Base-by-base conservation (phyloP, 2,329 filamentous ascomycete species). In the Neonectria faginata region DNA sequence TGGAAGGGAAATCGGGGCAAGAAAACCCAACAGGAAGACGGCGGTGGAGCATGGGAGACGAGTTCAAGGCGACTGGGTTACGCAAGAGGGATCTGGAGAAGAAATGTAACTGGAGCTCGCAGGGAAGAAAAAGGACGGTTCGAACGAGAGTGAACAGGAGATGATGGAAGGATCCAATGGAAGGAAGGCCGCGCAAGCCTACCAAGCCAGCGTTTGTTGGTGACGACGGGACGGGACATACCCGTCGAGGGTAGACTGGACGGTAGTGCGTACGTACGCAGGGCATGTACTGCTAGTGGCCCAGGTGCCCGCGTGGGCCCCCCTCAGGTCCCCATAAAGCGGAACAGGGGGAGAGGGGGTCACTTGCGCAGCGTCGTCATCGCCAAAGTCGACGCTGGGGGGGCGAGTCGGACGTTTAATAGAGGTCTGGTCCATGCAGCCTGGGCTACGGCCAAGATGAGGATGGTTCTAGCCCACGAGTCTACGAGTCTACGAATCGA, bases 41-140 rank as follows among this genome's bases (percentile, higher is more conserved):
- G 41, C 50, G 53, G 70, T 70, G 71, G 71, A 72, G 67, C 68
- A 71, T 69, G 39, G 53, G 51, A 60, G 64, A 67, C 62, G 60
- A 44, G 47, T 52, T 57, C 22, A 31, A 48, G 39, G 57, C 39
- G 41, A 48, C 39, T 4, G n/a, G 39, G 39, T 42, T 41, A 39
- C 29, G 47, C 27, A 70, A 56, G 31, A 6, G 25, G 18, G 29
- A 45, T 53, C 31, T 41, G 57, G 57, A 60, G 36, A 62, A 67
- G 58, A 33, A 47, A 50, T 41, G 36, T 18, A 52, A 59, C 56
- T 51, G 25, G 22, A 45, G 50, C 18, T 52, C 25, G 55, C 55
- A 59, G 42, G 52, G 61, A 33, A 53, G 56, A 51, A 29, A 44
- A 41, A 51, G 52, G 52, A 44, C 25, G 52, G 29, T 62, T 48